A percentile compares a stretch with the other conserved stretches of the same genome.
phyloP scores from a whole-genome alignment of 2,329 filamentous ascomycete genomes.

The Didymella pomorum region DNA sequence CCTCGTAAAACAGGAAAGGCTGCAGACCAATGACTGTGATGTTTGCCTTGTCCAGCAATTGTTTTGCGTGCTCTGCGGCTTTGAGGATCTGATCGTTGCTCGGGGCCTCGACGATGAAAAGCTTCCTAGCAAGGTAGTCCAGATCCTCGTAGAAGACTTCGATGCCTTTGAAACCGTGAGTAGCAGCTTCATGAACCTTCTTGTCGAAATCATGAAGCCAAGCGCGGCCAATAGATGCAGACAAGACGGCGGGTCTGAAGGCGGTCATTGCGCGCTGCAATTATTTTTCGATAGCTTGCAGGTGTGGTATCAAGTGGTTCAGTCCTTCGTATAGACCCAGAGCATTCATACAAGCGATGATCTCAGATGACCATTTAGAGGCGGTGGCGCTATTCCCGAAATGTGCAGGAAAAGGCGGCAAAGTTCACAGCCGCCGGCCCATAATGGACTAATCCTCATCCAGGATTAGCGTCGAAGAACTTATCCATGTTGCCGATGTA shows the following conservation, averaged over 20 bases:
- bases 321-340: neutral
- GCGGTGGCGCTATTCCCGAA: neutral
- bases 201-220: slow-evolving; percentile 12
- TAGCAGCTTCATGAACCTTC: slow-evolving; percentile 12
- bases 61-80: slow-evolving; percentile 4
- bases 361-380: neutral
- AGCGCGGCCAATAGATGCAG: slow-evolving; percentile 12
- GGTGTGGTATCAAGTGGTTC: neutral
- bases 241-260: slow-evolving; percentile 10
- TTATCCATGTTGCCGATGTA: neutral
- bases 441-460: neutral
- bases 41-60: neutral
- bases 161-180: slow-evolving; percentile 9
- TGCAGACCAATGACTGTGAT: slow-evolving; percentile 11
- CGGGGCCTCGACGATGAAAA: slow-evolving; percentile 3
- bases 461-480: neutral
- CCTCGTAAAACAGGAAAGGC: slow-evolving; percentile 17
- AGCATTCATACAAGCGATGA: neutral
- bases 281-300: neutral
- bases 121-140: slow-evolving; percentile 10
- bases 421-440: neutral
- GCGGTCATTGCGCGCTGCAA: slow-evolving; percentile 2
- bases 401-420: neutral
- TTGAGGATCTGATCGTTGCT: neutral
- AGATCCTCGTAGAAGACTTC: slow-evolving; percentile 19